Evolutionary conservation across 768 basidiomycete genomes (phyloP), one percentile per base, ranked within the genome.

Genomic region (Suillus lakei): DNA sequence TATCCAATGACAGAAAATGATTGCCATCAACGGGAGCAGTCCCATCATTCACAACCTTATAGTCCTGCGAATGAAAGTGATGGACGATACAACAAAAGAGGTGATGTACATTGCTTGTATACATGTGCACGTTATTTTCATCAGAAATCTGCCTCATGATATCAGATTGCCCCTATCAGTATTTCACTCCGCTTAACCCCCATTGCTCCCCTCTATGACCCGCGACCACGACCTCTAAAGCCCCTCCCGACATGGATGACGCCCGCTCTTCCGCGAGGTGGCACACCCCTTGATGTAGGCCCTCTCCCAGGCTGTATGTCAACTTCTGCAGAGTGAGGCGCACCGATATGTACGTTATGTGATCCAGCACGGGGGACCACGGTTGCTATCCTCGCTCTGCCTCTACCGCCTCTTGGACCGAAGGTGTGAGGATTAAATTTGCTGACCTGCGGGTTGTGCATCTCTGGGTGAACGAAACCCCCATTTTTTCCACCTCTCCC

Each of bases 401-500:
- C 75, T 56, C 76, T 78, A 10, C 76, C 75, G 51, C 68, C 60
- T 34, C 76, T 73, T 5, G 71, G 44, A 32, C 76, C 75, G 58
- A 76, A 77, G 8, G 61, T 10, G 26, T 30, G 34, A 21, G 61
- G 59, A 46, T 64, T 76, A 0, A 72, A 69, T 41, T 68, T 70
- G 43, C 12, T 23, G 16, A 78, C 76, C 56, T 77, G 76, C 1
- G 75, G 76, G 28, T 77, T 76, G 46, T 76, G 75, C 44, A 71
- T 32, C 61, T 76, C 74, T 9, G 74, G 73, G 58, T 79, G 76
- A 41, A 73, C 79, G 67, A 89, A 85, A 8, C 86, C 88, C 32
- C 83, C 84, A 26, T 73, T 77, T 68, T 83, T 86, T 4, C 87
- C 88, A 0, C 92, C 92, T 44, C 91, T 82, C 30, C 92, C 92